Evolutionary conservation across 306 rosid species (phyloP).

Genomic region (Corylus heterophylla): DNA sequence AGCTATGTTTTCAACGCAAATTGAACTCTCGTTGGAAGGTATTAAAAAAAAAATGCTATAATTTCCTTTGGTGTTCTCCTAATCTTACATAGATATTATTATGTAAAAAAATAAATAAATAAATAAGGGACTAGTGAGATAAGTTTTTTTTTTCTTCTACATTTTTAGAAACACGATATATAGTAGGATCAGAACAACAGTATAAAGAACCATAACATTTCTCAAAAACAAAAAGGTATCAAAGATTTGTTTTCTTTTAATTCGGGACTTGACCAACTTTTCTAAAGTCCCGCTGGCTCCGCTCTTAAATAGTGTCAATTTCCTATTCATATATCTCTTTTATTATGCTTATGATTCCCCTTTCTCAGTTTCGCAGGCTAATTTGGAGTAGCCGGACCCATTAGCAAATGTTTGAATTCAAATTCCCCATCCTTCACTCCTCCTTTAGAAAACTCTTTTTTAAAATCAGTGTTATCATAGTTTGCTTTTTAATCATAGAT

Average conservation of each 20-base stretch:
- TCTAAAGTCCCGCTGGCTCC: not conserved
- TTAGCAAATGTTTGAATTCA: conserved; percentile 5
- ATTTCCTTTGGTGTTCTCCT: too few species aligned
- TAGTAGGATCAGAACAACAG: too few species aligned
- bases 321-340: not conserved
- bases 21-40: too few species aligned
- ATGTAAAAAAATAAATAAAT: too few species aligned
- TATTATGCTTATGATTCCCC: not conserved
- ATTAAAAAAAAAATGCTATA: too few species aligned
- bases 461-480: not conserved
- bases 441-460: not conserved
- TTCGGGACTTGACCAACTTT: not conserved
- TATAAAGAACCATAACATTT: too few species aligned
- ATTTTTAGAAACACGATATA: too few species aligned
- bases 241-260: not conserved
- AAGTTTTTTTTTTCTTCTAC: too few species aligned
- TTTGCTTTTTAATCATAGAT: not conserved
- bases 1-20: too few species aligned
- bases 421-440: not conserved
- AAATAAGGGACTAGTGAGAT: too few species aligned
- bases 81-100: too few species aligned
- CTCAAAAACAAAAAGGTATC: not conserved
- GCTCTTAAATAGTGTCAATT: not conserved
- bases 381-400: not conserved
- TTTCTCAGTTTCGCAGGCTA: not conserved